phyloP scores from a whole-genome alignment of 176 grass and related monocot genomes.

The Musa troglodytarum region DNA sequence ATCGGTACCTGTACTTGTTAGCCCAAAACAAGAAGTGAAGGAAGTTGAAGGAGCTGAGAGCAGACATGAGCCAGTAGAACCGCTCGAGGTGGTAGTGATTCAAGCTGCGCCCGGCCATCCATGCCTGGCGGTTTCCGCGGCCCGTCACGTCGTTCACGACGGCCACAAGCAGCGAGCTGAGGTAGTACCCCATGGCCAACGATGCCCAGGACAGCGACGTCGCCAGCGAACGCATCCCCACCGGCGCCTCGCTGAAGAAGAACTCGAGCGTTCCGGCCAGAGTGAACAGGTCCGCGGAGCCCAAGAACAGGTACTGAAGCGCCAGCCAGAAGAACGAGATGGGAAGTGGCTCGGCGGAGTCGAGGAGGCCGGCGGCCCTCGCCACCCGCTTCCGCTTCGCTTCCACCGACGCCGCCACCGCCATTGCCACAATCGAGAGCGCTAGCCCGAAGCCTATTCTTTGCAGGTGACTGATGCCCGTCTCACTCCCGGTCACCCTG shows the following conservation, averaged over 20 bases:
- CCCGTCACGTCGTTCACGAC: constrained; percentile 38
- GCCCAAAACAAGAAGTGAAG: constrained; percentile 36
- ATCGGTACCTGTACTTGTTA: constrained; percentile 39
- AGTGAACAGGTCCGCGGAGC: constrained; percentile 52
- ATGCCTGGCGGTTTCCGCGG: constrained; percentile 14
- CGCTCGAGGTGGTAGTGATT: constrained; percentile 38
- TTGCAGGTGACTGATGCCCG: constrained; percentile 46
- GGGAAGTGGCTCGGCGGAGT: neutral
- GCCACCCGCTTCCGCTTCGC: constrained; percentile 26
- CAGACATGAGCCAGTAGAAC: constrained; percentile 61
- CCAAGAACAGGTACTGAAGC: constrained; percentile 55
- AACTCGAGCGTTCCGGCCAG: constrained; percentile 68
- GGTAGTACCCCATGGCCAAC: constrained; percentile 44
- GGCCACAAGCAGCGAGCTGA: constrained; percentile 41
- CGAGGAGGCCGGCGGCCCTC: neutral
- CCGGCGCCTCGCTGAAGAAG: constrained; percentile 64
- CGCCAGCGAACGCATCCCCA: constrained; percentile 56
- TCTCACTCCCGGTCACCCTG: constrained; percentile 24
- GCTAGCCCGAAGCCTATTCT: constrained; percentile 45
- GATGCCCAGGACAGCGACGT: constrained; percentile 47
- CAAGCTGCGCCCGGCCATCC: constrained; percentile 37
- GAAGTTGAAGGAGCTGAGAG: constrained; percentile 33
- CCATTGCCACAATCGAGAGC: constrained; percentile 24
- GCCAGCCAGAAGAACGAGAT: constrained; percentile 64
- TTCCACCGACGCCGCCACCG: constrained; percentile 39